These are phyloP conservation scores for Thermothelomyces thermophilus DNA, from an alignment of 2,329 filamentous ascomycete species.

Conservation along the genomic window DNA sequence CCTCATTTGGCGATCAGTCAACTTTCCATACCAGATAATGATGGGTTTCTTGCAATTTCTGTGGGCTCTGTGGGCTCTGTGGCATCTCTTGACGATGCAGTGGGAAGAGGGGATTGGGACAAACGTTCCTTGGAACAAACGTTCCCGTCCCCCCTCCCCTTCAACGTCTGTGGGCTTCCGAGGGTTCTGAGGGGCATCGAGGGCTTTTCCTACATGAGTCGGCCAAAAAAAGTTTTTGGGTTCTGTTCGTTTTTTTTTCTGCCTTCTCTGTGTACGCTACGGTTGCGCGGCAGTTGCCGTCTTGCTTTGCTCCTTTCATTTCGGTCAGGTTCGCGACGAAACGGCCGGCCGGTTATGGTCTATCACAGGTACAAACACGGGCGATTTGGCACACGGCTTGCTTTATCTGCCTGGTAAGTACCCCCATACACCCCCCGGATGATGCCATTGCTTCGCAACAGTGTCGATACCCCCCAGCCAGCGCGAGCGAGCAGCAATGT, in stretches of 20 bases:
- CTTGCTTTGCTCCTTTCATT: conserved; percentile 4
- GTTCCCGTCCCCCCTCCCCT: neutral
- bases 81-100: conserved; percentile 17
- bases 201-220: conserved; percentile 5
- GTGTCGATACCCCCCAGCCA: conserved; percentile 14
- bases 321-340: conserved; percentile 1
- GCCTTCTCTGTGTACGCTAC: conserved; percentile 11
- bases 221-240: conserved; percentile 22
- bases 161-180: conserved; percentile 15
- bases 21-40: conserved; percentile 6
- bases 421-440: conserved; percentile 13
- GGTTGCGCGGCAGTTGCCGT: conserved; percentile 1
- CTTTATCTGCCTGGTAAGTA: conserved; percentile 19
- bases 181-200: conserved; percentile 19
- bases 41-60: conserved; percentile 24
- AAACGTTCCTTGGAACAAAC: neutral
- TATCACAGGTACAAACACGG: conserved; percentile 10
- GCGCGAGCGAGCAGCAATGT: conserved; percentile 13
- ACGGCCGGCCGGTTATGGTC: neutral
- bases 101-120: neutral
- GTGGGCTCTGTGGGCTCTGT: conserved; percentile 24
- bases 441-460: conserved; percentile 7
- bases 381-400: conserved; percentile 15
- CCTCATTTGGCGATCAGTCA: conserved; percentile 7
- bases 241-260: no score